These are phyloP conservation scores for Pyracantha coccinea DNA, from an alignment of 331 rosid genomes.

Conservation along the genomic window DNA sequence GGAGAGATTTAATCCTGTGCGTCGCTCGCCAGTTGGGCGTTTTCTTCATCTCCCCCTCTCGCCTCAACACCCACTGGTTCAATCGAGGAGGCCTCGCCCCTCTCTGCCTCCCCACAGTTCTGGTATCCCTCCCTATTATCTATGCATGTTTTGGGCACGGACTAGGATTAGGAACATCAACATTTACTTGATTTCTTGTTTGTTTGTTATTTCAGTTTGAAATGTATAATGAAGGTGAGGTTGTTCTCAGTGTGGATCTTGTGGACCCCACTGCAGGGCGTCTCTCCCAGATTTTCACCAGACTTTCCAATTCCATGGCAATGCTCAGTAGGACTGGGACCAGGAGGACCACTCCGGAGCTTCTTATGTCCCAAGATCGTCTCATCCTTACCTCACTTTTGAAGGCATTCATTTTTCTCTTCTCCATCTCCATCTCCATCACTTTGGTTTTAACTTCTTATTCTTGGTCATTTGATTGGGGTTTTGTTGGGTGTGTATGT, in stretches of 20 bases:
- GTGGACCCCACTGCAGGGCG: slow-evolving; percentile 53
- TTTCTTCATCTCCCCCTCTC: slow-evolving; percentile 43
- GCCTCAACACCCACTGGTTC: slow-evolving; percentile 66
- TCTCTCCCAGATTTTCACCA: slow-evolving; percentile 36
- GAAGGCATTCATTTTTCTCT: slow-evolving; percentile 32
- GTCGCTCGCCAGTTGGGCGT: slow-evolving; percentile 45
- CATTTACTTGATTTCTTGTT: background rate
- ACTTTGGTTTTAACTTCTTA: background rate
- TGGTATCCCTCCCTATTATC: slow-evolving; percentile 36
- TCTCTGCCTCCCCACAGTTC: slow-evolving; percentile 60
- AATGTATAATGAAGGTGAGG: slow-evolving; percentile 71
- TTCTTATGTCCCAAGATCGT: slow-evolving; percentile 30
- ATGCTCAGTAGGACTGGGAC: slow-evolving; percentile 16
- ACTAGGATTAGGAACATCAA: background rate
- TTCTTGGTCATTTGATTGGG: background rate
- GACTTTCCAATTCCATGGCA: slow-evolving; percentile 27
- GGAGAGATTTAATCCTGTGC: slow-evolving; percentile 59
- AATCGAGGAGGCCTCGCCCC: slow-evolving; percentile 75
- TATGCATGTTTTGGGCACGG: no score
- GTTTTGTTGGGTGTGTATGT: background rate
- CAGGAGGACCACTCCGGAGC: slow-evolving; percentile 9
- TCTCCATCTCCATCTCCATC: background rate
- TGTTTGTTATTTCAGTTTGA: slow-evolving; percentile 39
- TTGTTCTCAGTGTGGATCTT: slow-evolving; percentile 45
- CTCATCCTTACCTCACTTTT: slow-evolving; percentile 39